phyloP scores from a whole-genome alignment of 768 basidiomycete genomes.

The Neoboletus brunneissimus region DNA sequence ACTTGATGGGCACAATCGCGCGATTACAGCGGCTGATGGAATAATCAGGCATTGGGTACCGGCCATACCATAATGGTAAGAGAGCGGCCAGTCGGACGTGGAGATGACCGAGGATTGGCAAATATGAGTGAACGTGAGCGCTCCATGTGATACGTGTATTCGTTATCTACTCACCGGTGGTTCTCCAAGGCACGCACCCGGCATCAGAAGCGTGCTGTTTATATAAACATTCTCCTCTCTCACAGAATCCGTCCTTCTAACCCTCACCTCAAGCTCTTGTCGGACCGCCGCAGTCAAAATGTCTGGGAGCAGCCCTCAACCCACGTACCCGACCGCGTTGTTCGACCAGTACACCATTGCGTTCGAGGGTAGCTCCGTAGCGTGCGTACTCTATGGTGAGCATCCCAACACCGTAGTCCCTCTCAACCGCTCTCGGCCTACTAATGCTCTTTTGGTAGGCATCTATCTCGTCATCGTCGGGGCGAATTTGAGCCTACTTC shows the following conservation, averaged over 20 bases:
- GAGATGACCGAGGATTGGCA: not conserved
- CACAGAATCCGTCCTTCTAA: not conserved
- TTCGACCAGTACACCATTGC: slow-evolving; percentile 22
- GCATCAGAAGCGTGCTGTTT: slow-evolving; percentile 2
- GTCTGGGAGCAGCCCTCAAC: slow-evolving; percentile 11
- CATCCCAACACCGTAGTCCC: not conserved
- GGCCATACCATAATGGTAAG: not conserved
- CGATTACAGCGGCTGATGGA: slow-evolving; percentile 1
- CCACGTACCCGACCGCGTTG: slow-evolving; percentile 8
- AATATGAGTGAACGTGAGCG: not conserved
- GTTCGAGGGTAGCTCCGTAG: slow-evolving; percentile 20
- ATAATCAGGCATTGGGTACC: not conserved
- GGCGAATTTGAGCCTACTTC: slow-evolving; percentile 14
- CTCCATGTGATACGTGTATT: slow-evolving; percentile 3
- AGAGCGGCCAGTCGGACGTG: not conserved
- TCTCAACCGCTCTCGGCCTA: too few species aligned
- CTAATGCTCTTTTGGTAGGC: slow-evolving; percentile 2
- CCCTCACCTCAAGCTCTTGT: not conserved
- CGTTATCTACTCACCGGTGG: slow-evolving; percentile 1
- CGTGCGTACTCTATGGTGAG: slow-evolving; percentile 20
- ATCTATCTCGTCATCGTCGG: slow-evolving; percentile 12
- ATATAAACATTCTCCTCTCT: not conserved
- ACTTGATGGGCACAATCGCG: not conserved
- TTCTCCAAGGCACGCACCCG: not conserved
- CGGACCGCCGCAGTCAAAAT: slow-evolving; percentile 1